A percentile compares a stretch with the other conserved stretches of the same genome.
These are phyloP conservation scores for Hypoxylon sp. DNA, from an alignment of 2,329 filamentous ascomycete genomes.

Conservation along the genomic window DNA sequence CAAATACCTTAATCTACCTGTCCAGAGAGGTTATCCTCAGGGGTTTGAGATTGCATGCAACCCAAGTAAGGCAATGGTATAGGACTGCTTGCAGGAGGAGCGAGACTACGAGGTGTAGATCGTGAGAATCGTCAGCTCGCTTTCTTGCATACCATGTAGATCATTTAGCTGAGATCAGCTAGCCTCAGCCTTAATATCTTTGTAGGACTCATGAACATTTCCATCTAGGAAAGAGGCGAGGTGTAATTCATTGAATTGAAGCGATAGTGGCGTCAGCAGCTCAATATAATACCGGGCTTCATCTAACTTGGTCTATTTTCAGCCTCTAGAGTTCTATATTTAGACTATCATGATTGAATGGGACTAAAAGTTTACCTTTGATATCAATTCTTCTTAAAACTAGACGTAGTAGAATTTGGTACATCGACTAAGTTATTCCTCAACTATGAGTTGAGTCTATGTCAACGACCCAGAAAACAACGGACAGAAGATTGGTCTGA, in stretches of 20 bases:
- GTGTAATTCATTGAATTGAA: constrained; percentile 8
- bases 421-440: neutral
- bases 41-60: constrained; percentile 13
- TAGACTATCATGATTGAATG: constrained; percentile 13
- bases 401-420: neutral
- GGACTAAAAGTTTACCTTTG: neutral
- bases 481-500: neutral
- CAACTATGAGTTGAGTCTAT: neutral
- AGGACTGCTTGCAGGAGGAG: constrained; percentile 2
- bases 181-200: constrained; percentile 15
- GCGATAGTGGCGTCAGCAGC: constrained; percentile 37
- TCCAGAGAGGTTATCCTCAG: constrained; percentile 3
- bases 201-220: constrained; percentile 9
- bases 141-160: constrained; percentile 7
- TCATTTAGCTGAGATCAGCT: constrained; percentile 24
- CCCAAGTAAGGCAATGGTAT: constrained; percentile 6
- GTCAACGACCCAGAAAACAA: neutral
- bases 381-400: neutral
- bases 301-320: constrained; percentile 24
- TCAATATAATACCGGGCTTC: constrained; percentile 8
- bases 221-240: constrained; percentile 25
- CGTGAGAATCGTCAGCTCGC: constrained; percentile 10
- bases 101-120: constrained; percentile 7
- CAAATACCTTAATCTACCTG: constrained; percentile 5
- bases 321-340: constrained; percentile 33